Evolutionary conservation across 768 basidiomycete species (phyloP), one percentile per base, ranked within the genome.

Genomic region (Rhizopogon sp.): DNA sequence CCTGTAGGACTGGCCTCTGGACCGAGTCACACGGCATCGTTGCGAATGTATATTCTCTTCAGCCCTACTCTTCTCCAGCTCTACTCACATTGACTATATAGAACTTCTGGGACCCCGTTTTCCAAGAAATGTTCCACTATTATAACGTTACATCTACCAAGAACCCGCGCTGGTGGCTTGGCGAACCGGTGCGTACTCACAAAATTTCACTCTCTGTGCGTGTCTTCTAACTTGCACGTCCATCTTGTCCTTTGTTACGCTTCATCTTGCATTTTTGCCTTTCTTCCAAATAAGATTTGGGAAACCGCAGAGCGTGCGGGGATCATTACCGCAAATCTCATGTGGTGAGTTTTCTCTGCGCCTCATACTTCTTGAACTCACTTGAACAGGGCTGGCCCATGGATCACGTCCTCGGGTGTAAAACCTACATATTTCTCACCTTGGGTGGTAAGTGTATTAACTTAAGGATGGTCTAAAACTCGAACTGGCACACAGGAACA

Each of bases 11-110:
- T 13, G 94, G 94, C 2, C 77, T 96, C 2, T 81, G 92, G 64
- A 88, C 89, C 0, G 92, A 95, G 69, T 88, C 89, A 20, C 92
- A 96, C 67, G 93, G 93, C 11, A 93, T 97, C 43, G 81, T 97
- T 25, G 93, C 83, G 10, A 97, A 96, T 63, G 90, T 92, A 63
- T 20, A 80, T 66, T 2, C 20, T 28, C 10, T 13, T 7, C 13
- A 7, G 40, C 31, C 6, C 44, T 6, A 49, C 4, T 28, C 46
- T 37, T 37, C 35, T 10, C 35, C 13, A 11, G 44, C 16, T 54
- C 13, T 49, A 8, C 43, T 25, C 54, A 22, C 14, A 37, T 39
- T 35, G 20, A 33, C 17, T 41, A 22, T 13, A 17, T 63, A 93
- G 90, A 88, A 90, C 61, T 97, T 96, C 67, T 94, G 84, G 81